Conservation (phyloP, 441 rosid species). For the Isatis lusitanica region DNA sequence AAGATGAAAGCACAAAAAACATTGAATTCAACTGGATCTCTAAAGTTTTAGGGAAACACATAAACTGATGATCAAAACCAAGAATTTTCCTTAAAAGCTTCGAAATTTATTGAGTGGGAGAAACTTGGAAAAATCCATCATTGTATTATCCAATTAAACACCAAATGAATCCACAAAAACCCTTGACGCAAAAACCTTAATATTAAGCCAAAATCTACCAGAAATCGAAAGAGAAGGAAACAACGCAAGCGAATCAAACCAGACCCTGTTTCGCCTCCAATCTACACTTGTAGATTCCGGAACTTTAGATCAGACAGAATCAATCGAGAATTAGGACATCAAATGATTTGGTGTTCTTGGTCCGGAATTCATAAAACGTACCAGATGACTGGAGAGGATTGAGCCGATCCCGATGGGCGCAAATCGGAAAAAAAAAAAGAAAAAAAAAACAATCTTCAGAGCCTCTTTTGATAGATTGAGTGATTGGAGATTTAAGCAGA, state of each 20-base stretch:
- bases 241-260: neutral
- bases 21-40: neutral
- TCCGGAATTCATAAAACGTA: neutral
- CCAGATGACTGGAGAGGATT: conserved; percentile 23
- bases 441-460: neutral
- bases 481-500: neutral
- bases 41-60: neutral
- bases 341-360: neutral
- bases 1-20: neutral
- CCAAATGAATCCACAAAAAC: conserved; percentile 10
- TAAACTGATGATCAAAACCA: neutral
- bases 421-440: neutral
- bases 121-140: neutral
- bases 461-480: neutral
- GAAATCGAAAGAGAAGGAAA: neutral
- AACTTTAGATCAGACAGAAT: neutral
- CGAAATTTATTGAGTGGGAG: neutral
- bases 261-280: neutral
- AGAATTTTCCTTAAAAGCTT: neutral
- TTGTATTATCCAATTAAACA: neutral
- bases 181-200: neutral
- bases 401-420: conserved; percentile 17
- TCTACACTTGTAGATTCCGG: neutral
- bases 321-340: neutral
- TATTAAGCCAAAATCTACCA: neutral